Percentiles rank a stretch among this genome's conserved stretches.
phyloP scores from a whole-genome alignment of 108 stramenopile genomes.

The Cyclotella choctawhatcheeana region DNA sequence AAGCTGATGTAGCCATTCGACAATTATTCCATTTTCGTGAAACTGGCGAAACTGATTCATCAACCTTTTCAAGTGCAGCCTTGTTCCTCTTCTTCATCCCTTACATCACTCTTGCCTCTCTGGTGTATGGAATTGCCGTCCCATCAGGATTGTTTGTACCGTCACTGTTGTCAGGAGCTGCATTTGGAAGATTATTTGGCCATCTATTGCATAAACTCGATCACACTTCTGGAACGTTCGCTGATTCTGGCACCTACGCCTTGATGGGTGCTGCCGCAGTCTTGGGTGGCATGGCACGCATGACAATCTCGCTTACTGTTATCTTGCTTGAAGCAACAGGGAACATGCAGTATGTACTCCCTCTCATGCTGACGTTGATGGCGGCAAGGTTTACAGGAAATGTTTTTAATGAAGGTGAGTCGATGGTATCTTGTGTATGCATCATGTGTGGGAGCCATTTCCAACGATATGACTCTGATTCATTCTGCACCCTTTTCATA shows the following conservation, averaged over 20 bases:
- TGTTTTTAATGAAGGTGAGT: conserved; percentile 90
- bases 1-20: conserved; percentile 95
- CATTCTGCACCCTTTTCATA: too few relatives aligned
- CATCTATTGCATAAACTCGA: conserved; percentile 96
- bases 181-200: conserved; percentile 93
- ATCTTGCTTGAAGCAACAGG: conserved; percentile 98
- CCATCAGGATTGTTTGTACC: conserved; percentile 94
- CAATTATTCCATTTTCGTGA: conserved; percentile 97
- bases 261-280: conserved; percentile 91
- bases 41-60: conserved; percentile 83
- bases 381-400: conserved; percentile 96
- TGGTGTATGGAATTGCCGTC: conserved; percentile 93
- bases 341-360: conserved; percentile 97
- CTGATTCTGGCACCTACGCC: conserved; percentile 96
- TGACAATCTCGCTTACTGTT: conserved; percentile 98
- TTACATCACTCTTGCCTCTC: conserved; percentile 84
- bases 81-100: conserved; percentile 95
- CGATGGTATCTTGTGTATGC: too few relatives aligned
- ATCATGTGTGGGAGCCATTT: too few relatives aligned
- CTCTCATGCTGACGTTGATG: conserved; percentile 98
- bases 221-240: conserved; percentile 95
- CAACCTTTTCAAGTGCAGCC: conserved; percentile 93
- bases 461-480: too few relatives aligned
- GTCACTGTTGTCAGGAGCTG: conserved; percentile 85
- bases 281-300: conserved; percentile 97